phyloP scores from a whole-genome alignment of 2,329 filamentous ascomycete species.

The Cordyceps militaris region DNA sequence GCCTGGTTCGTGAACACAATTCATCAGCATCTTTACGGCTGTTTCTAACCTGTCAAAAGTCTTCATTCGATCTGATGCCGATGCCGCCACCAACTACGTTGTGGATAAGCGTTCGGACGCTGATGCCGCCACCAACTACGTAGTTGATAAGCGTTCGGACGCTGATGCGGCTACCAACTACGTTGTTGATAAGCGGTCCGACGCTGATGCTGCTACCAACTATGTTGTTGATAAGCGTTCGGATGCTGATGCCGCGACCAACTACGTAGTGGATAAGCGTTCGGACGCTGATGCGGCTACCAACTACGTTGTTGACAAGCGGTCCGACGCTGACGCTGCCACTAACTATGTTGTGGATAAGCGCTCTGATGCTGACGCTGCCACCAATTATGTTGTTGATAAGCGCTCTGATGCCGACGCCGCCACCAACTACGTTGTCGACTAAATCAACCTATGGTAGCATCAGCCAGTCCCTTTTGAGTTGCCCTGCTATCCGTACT shows the following conservation, averaged over 20 bases:
- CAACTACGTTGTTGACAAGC: background rate
- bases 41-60: background rate
- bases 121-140: background rate
- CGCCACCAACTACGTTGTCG: slow-evolving; percentile 1
- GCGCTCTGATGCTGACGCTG: background rate
- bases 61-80: slow-evolving; percentile 1
- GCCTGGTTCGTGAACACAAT: background rate
- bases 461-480: background rate
- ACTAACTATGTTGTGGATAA: background rate
- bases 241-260: background rate
- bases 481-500: background rate
- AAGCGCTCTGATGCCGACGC: slow-evolving; percentile 4
- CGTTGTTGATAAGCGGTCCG: background rate
- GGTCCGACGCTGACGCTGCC: background rate
- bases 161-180: background rate
- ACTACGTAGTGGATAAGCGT: background rate
- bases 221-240: background rate
- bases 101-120: slow-evolving; percentile 1
- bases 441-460: background rate
- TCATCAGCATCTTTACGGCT: too few relatives aligned
- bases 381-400: background rate
- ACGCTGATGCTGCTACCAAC: background rate
- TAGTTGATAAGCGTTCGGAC: background rate
- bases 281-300: background rate
- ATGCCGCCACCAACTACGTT: background rate